phyloP scores from a whole-genome alignment of 1,284 basidiomycete species.

The Marasmius fiardii region DNA sequence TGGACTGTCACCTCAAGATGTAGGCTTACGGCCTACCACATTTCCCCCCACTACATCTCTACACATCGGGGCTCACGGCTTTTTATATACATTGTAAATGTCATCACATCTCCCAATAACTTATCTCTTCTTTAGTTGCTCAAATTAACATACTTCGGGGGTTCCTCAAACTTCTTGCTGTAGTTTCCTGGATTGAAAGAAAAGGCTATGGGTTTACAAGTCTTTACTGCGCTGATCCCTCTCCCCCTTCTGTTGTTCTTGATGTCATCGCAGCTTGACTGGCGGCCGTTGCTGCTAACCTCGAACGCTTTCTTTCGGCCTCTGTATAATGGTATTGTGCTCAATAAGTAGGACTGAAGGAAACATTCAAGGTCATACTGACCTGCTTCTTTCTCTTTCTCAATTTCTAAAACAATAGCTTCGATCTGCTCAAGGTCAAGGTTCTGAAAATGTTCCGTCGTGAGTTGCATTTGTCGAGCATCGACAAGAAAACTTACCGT shows the following conservation, averaged over 20 bases:
- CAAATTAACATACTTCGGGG: background rate
- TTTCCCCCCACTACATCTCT: slow-evolving; percentile 1
- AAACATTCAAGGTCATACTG: slow-evolving; percentile 34
- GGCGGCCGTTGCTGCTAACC: slow-evolving; percentile 77
- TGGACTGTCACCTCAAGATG: background rate
- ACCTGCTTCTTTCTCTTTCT: slow-evolving; percentile 93
- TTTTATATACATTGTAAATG: slow-evolving; percentile 6
- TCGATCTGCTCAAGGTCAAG: slow-evolving; percentile 87
- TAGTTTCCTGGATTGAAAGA: background rate
- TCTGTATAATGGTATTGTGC: slow-evolving; percentile 39
- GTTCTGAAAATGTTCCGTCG: slow-evolving; percentile 47
- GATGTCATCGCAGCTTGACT: slow-evolving; percentile 82
- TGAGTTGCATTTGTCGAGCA: background rate
- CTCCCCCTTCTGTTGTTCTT: slow-evolving; percentile 39
- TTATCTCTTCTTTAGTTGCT: background rate
- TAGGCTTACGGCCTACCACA: slow-evolving; percentile 11
- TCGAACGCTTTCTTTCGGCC: slow-evolving; percentile 80
- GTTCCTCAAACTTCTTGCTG: background rate
- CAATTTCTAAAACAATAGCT: slow-evolving; percentile 86
- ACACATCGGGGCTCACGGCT: slow-evolving; percentile 24
- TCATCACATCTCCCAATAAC: background rate
- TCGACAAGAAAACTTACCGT: slow-evolving; percentile 54
- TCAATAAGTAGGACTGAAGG: background rate
- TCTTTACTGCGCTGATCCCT: slow-evolving; percentile 32
- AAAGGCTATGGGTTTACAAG: background rate